Conservation (phyloP, 495 filamentous ascomycete genomes). For the Viridothelium virens region DNA sequence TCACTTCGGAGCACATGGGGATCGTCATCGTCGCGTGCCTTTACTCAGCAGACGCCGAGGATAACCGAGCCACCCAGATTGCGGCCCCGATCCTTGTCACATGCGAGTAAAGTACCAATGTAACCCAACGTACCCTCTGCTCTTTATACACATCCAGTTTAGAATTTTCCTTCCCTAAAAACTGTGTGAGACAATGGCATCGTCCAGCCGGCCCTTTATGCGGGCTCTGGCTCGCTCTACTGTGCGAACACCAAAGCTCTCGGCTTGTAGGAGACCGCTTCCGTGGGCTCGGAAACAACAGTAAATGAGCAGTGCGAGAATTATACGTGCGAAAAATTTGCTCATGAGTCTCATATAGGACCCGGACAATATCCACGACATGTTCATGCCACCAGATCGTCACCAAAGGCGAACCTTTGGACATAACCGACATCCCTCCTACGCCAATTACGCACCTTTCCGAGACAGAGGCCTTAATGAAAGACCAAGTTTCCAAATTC, state of each 20-base stretch:
- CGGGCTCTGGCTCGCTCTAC: neutral
- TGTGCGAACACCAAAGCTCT: neutral
- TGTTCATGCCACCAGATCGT: constrained; percentile 41
- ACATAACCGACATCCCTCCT: constrained; percentile 64
- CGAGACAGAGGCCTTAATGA: constrained; percentile 83
- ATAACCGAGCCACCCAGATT: neutral
- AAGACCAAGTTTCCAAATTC: constrained; percentile 84
- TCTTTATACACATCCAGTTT: neutral
- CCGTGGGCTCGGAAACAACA: constrained; percentile 3
- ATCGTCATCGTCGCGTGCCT: too few relatives aligned
- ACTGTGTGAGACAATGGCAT: constrained; percentile 3
- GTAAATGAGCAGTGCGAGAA: neutral
- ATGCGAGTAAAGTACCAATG: neutral
- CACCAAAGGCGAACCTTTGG: constrained; percentile 39
- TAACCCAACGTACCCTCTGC: neutral
- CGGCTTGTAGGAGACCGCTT: neutral
- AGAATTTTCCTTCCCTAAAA: neutral
- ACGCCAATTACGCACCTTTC: constrained; percentile 91
- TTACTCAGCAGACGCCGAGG: too few relatives aligned
- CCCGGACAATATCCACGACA: constrained; percentile 55
- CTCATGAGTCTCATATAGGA: neutral
- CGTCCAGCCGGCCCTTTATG: neutral
- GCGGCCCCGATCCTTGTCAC: neutral
- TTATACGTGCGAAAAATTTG: too few relatives aligned
- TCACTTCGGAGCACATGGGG: too few relatives aligned